Base-by-base conservation (phyloP, 768 basidiomycete genomes). In the Boletus rubroflammeus region DNA sequence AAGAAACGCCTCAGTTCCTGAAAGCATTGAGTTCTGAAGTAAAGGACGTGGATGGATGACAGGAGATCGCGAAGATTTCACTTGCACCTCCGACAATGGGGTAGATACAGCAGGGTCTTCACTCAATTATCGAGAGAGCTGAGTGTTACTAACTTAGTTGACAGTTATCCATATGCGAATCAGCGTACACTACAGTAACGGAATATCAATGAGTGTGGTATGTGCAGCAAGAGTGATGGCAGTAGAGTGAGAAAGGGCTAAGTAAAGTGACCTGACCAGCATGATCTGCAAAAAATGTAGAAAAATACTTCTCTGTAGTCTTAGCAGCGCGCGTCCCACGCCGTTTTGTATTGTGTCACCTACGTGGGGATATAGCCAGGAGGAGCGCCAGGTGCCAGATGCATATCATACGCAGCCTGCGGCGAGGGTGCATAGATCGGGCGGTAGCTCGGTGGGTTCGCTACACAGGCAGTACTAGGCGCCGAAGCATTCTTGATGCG, bases 1-100 rank as follows among this genome's bases (percentile, higher is more conserved):
- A 67, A 35, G 83, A 84, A 66, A 76, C 72, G n/a, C 65, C 73
- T 4, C 74, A 70, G 17, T 84, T 83, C 64, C 63, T 76, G 26
- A 42, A 50, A 15, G 42, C 51, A 9, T 53, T 44, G 41, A 28
- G 35, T 19, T 13, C 47, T 4, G 32, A 17, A 19, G 36, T 10
- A 21, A 50, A 21, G 10, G 14, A 11, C 11, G 23, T 10, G 41
- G 13, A 13, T 32, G 14, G 7, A 25, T n/a, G 21, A 13, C 7
- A n/a, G 11, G 3, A 8, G 41, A 13, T 32, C 13, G n/a, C 1
- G 15, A 32, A 3, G 13, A 9, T 44, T 21, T 50, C 26, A 41
- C 50, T 50, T 31, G 2, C 15, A 19, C 11, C 34, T 10, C 21
- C 5, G n/a, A 26, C 14, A 7, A 31, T 17, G 6, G 1, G 17